Conservation (phyloP, 805 yeast species). For the Candida easanensis region DNA sequence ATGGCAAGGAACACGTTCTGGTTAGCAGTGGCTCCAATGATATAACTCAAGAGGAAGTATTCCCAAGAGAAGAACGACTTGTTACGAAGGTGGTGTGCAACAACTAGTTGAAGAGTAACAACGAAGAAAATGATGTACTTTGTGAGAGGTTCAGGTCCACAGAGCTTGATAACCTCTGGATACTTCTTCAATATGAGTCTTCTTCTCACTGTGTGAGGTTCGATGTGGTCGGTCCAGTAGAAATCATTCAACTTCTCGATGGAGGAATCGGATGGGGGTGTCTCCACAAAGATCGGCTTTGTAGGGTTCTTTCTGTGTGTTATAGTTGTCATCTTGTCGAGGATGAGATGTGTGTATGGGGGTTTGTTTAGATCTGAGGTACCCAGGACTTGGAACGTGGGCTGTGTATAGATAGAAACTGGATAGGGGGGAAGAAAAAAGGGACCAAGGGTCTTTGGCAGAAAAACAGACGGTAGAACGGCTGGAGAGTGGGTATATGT, state of each 20-base stretch:
- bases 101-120: constrained; percentile 60
- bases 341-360: background rate
- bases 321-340: constrained; percentile 24
- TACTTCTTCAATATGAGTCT: constrained; percentile 68
- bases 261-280: constrained; percentile 31
- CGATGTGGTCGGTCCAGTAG: constrained; percentile 80
- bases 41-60: constrained; percentile 64
- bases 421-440: no score
- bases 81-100: constrained; percentile 61
- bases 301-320: constrained; percentile 28
- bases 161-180: constrained; percentile 76
- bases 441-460: no score
- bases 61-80: constrained; percentile 49
- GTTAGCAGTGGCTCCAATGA: constrained; percentile 81
- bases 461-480: no score
- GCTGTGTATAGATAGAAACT: no score
- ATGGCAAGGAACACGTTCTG: constrained; percentile 85
- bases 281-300: constrained; percentile 24
- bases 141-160: constrained; percentile 85
- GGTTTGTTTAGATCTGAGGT: background rate
- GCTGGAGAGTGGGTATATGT: background rate
- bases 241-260: constrained; percentile 52
- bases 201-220: constrained; percentile 77
- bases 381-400: background rate
- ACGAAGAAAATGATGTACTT: constrained; percentile 71